Evolutionary conservation across 2,329 filamentous ascomycete genomes (phyloP).

Genomic region (Monosporascus sp.): DNA sequence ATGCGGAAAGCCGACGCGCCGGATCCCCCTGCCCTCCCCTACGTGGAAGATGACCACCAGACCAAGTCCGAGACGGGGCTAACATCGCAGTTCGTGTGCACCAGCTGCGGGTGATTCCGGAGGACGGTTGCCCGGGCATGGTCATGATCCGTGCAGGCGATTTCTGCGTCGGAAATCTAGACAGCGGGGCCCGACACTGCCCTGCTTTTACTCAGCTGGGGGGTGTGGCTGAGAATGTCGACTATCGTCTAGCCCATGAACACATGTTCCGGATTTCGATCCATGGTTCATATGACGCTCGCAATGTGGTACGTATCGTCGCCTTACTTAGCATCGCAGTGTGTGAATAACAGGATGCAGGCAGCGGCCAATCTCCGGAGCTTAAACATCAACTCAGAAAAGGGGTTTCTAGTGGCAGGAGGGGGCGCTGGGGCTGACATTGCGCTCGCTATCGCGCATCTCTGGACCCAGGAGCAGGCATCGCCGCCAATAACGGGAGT

Average conservation of each 20-base stretch:
- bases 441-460: constrained; percentile 17
- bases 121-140: constrained; percentile 1
- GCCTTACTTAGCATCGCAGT: background rate
- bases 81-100: background rate
- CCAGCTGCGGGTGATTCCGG: background rate
- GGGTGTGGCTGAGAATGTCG: constrained; percentile 3
- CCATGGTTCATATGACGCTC: constrained; percentile 1
- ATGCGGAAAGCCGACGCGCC: background rate
- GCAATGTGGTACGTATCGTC: constrained; percentile 1
- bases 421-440: constrained; percentile 25
- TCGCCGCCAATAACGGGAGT: constrained; percentile 20
- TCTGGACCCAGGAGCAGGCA: constrained; percentile 14
- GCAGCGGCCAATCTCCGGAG: background rate
- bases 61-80: background rate
- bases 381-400: constrained; percentile 9
- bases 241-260: constrained; percentile 4
- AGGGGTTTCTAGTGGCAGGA: constrained; percentile 21
- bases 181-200: background rate
- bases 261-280: constrained; percentile 1
- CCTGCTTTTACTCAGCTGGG: constrained; percentile 1
- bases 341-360: no score
- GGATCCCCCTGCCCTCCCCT: background rate
- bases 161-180: constrained; percentile 1
- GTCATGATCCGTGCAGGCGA: constrained; percentile 4
- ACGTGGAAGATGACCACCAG: background rate